Evolutionary conservation across 2,329 filamentous ascomycete species (phyloP).

Genomic region (Fusarium sp.): DNA sequence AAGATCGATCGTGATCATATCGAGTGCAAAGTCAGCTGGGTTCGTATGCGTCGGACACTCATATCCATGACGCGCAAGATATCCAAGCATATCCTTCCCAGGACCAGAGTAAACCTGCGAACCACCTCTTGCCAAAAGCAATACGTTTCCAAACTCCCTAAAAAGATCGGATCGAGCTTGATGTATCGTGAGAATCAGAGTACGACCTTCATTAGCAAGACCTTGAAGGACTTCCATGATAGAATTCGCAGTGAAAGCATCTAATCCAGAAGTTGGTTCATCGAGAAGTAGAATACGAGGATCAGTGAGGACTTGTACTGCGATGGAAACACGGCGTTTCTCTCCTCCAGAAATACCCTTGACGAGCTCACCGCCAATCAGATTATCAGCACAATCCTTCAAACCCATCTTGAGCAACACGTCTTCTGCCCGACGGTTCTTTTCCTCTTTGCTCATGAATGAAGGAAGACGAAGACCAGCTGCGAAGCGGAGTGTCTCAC

Average conservation of each 20-base stretch:
- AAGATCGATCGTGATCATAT: constrained; percentile 80
- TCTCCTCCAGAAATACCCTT: constrained; percentile 86
- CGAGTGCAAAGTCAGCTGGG: constrained; percentile 81
- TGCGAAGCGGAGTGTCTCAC: constrained; percentile 78
- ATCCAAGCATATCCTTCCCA: constrained; percentile 71
- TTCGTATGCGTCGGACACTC: constrained; percentile 77
- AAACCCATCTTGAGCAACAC: constrained; percentile 80
- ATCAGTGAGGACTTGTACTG: constrained; percentile 81
- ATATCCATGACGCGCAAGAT: constrained; percentile 71
- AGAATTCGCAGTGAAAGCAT: constrained; percentile 81
- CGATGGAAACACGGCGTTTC: constrained; percentile 81
- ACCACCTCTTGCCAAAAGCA: constrained; percentile 78
- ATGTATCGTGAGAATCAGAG: constrained; percentile 81
- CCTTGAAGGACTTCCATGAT: constrained; percentile 80
- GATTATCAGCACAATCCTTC: constrained; percentile 81
- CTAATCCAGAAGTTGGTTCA: constrained; percentile 80
- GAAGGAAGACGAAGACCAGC: constrained; percentile 77
- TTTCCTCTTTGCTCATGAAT: constrained; percentile 77
- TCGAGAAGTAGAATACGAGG: constrained; percentile 79
- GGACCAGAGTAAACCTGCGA: constrained; percentile 75
- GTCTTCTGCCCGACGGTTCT: constrained; percentile 75
- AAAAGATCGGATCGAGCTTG: constrained; percentile 81
- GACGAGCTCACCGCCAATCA: constrained; percentile 77
- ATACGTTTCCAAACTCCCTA: constrained; percentile 75
- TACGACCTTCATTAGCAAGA: constrained; percentile 78